phyloP scores from a whole-genome alignment of 805 yeast genomes.

The Lipomyces starkeyi region DNA sequence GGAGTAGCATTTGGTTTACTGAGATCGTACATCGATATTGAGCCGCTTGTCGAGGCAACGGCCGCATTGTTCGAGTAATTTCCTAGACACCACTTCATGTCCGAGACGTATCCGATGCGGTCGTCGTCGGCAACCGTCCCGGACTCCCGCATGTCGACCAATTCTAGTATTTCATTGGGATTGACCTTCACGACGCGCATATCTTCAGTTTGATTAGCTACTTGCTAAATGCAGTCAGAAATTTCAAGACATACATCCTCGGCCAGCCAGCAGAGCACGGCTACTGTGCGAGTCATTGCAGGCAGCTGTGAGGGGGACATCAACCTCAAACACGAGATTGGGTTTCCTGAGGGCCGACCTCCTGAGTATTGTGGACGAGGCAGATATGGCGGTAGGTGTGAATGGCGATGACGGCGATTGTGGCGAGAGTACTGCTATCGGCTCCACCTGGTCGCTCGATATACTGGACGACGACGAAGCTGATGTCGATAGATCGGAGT shows the following conservation, averaged over 20 bases:
- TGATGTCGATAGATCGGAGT: not conserved
- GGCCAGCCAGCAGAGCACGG: conserved; percentile 33
- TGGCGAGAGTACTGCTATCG: not conserved
- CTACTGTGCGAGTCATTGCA: conserved; percentile 19
- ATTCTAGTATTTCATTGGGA: conserved; percentile 14
- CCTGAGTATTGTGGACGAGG: not conserved
- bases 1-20: conserved; percentile 32
- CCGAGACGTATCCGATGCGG: conserved; percentile 43
- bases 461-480: conserved; percentile 1
- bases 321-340: conserved; percentile 15
- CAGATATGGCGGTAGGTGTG: not conserved
- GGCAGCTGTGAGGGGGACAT: conserved; percentile 28
- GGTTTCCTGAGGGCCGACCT: conserved; percentile 3
- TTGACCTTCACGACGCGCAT: conserved; percentile 28
- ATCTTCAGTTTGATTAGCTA: conserved; percentile 8
- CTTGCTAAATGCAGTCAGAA: not conserved
- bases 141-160: not conserved
- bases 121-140: conserved; percentile 35
- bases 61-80: conserved; percentile 32
- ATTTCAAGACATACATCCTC: conserved; percentile 22
- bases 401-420: conserved; percentile 7
- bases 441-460: not conserved
- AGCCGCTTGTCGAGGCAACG: conserved; percentile 42
- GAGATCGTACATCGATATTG: conserved; percentile 44
- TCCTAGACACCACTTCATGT: conserved; percentile 46